Evolutionary conservation across 495 filamentous ascomycete genomes (phyloP), one percentile per base, ranked within the genome.

Genomic region (Neurospora discreta): DNA sequence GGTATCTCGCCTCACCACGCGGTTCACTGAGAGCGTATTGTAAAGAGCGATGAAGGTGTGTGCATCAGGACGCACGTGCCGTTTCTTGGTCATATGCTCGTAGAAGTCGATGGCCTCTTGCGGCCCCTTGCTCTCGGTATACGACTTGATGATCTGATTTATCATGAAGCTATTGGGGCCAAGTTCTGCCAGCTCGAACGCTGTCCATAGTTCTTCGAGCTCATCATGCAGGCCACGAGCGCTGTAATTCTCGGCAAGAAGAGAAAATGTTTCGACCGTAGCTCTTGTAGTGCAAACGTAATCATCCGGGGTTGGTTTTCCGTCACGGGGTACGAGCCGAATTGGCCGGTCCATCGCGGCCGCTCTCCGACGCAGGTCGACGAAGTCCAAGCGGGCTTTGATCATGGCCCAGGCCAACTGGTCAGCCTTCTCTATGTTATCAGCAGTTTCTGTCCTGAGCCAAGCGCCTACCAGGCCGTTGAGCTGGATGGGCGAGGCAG

Each of bases 321-420:
- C 72, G 84, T 71, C 77, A 80, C 82, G 43, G 73, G 73, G 73
- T 80, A 79, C 30, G 39, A 75, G 42, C 16, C 52, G 36, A 46
- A 73, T 58, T 1, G 71, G 68, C 16, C 43, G 71, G 4, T 68
- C 33, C 26, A 77, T 52, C 1, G 60, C 33, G 3, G 74, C 65
- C 1, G 72, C 69, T 69, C 78, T 74, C 18, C 74, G 58, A 3
- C 80, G 80, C 71, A 71, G 71, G 42, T 83, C 79, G 46, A 90
- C 86, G 69, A 86, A 85, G 43, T 88, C 85, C 69, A 93, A 80
- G 67, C 92, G 87, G 18, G 85, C 79, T 70, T 88, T 85, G 42
- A 95, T 88, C 92, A 95, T 94, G 39, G 85, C 81, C 91, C 90
- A 93, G n/a, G 86, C 91, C 40, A 92, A 81, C 16, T 85, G 81